A percentile compares a stretch with the other conserved stretches of the same genome.
These are phyloP conservation scores for Sporothrix mexicana DNA, from an alignment of 2,329 filamentous ascomycete species.

Conservation along the genomic window DNA sequence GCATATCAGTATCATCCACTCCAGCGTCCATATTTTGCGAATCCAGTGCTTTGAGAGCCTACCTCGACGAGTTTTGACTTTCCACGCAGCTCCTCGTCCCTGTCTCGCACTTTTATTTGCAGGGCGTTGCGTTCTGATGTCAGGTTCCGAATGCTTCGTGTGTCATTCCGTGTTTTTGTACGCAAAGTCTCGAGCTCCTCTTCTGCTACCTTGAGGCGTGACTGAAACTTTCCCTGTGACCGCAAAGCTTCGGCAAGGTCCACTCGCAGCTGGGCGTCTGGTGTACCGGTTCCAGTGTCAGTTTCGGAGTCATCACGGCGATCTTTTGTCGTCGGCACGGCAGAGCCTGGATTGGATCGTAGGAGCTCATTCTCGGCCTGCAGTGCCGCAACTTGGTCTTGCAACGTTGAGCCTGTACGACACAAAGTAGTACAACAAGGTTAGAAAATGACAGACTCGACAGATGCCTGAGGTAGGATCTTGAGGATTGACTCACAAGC, in stretches of 20 bases:
- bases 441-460: not conserved
- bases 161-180: conserved; percentile 63
- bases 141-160: conserved; percentile 65
- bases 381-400: conserved; percentile 69
- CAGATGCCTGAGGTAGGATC: not conserved
- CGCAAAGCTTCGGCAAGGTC: conserved; percentile 80
- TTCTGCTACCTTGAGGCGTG: conserved; percentile 65
- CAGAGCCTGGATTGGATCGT: conserved; percentile 23
- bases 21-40: not conserved
- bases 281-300: conserved; percentile 43
- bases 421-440: not conserved
- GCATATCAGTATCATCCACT: not conserved
- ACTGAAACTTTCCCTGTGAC: conserved; percentile 70
- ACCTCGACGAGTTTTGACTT: conserved; percentile 85
- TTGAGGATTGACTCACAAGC: conserved; percentile 66
- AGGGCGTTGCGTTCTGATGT: conserved; percentile 67
- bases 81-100: conserved; percentile 81
- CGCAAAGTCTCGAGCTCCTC: conserved; percentile 67
- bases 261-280: conserved; percentile 60
- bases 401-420: conserved; percentile 65
- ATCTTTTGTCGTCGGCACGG: not conserved
- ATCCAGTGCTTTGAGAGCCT: not conserved
- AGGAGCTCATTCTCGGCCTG: conserved; percentile 59
- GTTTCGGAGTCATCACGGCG: conserved; percentile 25
- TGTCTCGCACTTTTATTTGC: conserved; percentile 72